These are phyloP conservation scores for Sclerotinia minor DNA, from an alignment of 2,329 filamentous ascomycete species.

Conservation along the genomic window DNA sequence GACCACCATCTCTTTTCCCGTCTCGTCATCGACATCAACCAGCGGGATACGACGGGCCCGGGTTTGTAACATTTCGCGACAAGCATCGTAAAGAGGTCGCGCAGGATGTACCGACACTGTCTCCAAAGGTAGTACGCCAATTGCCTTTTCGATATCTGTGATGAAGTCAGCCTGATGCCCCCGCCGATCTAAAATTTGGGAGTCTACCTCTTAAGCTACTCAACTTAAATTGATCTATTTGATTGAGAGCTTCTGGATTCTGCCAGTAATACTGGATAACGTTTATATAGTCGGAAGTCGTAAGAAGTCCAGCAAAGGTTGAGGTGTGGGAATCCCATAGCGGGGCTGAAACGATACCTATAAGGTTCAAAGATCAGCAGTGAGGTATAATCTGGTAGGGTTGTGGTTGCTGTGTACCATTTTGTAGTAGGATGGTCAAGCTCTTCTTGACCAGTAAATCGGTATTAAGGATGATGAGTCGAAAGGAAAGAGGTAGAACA, in stretches of 20 bases:
- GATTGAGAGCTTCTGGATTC: slow-evolving; percentile 83
- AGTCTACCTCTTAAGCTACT: slow-evolving; percentile 81
- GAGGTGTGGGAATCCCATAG: slow-evolving; percentile 94
- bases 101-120: slow-evolving; percentile 95
- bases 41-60: slow-evolving; percentile 91
- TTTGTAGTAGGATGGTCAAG: slow-evolving; percentile 90
- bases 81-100: slow-evolving; percentile 89
- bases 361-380: slow-evolving; percentile 14
- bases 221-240: slow-evolving; percentile 90
- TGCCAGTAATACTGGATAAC: slow-evolving; percentile 99
- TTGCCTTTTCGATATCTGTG: slow-evolving; percentile 89
- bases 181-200: slow-evolving; percentile 9
- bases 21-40: slow-evolving; percentile 92
- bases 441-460: slow-evolving; percentile 96
- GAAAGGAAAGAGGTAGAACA: slow-evolving; percentile 92
- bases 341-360: slow-evolving; percentile 95
- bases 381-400: background rate
- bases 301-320: slow-evolving; percentile 90
- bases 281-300: slow-evolving; percentile 97
- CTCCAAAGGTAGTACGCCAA: slow-evolving; percentile 87
- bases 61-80: slow-evolving; percentile 89
- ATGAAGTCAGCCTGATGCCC: slow-evolving; percentile 29
- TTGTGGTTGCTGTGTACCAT: slow-evolving; percentile 59
- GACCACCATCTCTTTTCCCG: slow-evolving; percentile 85
- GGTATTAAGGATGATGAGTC: slow-evolving; percentile 93